phyloP scores from a whole-genome alignment of 495 filamentous ascomycete genomes.

The Tetracladium setigerum region DNA sequence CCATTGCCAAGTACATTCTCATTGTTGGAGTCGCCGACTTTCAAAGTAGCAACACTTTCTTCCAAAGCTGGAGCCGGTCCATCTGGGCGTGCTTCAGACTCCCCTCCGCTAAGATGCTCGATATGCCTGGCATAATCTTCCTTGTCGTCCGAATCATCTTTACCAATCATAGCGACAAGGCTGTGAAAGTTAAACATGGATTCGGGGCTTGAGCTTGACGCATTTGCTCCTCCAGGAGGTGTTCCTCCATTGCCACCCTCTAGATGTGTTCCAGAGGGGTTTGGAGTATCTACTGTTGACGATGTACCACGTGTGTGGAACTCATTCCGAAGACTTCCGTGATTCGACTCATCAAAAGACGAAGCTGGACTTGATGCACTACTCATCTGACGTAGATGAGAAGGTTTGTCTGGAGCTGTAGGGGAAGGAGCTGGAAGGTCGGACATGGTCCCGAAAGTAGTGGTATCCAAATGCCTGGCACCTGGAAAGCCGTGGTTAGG shows the following conservation, averaged over 20 bases:
- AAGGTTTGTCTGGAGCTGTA: slow-evolving; percentile 41
- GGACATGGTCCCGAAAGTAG: slow-evolving; percentile 15
- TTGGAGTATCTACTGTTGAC: slow-evolving; percentile 38
- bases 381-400: slow-evolving; percentile 71
- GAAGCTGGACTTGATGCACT: slow-evolving; percentile 77
- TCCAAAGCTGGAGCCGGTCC: slow-evolving; percentile 4
- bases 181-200: slow-evolving; percentile 90
- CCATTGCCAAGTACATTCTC: not conserved
- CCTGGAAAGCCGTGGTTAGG: slow-evolving; percentile 13
- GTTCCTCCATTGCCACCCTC: slow-evolving; percentile 26
- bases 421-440: slow-evolving; percentile 24
- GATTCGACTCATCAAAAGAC: slow-evolving; percentile 57
- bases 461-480: slow-evolving; percentile 15
- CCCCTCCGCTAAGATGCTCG: slow-evolving; percentile 29
- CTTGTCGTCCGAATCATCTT: slow-evolving; percentile 42
- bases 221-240: slow-evolving; percentile 33
- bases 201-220: slow-evolving; percentile 58
- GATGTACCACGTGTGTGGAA: slow-evolving; percentile 24
- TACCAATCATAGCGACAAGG: slow-evolving; percentile 74
- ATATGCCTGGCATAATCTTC: slow-evolving; percentile 26
- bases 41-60: slow-evolving; percentile 20
- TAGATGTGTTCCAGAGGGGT: slow-evolving; percentile 31
- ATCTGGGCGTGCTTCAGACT: not conserved
- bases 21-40: slow-evolving; percentile 1
- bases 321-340: slow-evolving; percentile 41